Conservation (phyloP, 2,329 filamentous ascomycete genomes). For the Teratosphaeria zuluensis region DNA sequence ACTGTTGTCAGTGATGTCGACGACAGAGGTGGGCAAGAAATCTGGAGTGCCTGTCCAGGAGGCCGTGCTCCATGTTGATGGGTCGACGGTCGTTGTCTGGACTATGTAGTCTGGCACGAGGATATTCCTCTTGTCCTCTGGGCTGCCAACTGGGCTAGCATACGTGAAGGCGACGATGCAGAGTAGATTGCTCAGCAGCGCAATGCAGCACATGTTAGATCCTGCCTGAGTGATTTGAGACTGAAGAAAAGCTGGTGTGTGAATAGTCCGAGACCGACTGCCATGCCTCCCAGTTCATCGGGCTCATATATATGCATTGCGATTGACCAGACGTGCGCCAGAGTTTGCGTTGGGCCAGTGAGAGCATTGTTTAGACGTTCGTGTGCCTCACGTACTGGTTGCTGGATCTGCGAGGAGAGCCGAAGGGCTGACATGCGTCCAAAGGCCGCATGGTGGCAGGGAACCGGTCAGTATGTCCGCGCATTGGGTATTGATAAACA, state of each 20-base stretch:
- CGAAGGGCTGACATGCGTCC: background rate
- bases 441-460: background rate
- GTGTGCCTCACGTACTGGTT: background rate
- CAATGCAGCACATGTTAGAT: background rate
- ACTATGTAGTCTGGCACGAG: constrained; percentile 4
- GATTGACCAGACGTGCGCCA: background rate
- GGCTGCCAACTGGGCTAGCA: constrained; percentile 2
- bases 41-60: constrained; percentile 2
- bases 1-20: background rate
- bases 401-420: background rate
- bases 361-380: background rate
- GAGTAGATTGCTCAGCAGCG: background rate
- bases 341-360: background rate
- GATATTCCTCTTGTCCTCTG: constrained; percentile 3
- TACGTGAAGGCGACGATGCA: background rate
- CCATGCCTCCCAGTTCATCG: background rate
- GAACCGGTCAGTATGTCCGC: background rate
- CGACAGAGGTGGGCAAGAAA: background rate
- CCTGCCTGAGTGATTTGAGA: background rate
- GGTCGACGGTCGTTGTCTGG: constrained; percentile 1
- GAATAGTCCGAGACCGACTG: background rate
- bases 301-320: background rate
- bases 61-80: constrained; percentile 1
- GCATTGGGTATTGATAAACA: background rate
- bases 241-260: background rate